Percentiles rank a stretch among this genome's conserved stretches.
phyloP scores from a whole-genome alignment of 108 stramenopile species.

The Cyclotella cryptica region DNA sequence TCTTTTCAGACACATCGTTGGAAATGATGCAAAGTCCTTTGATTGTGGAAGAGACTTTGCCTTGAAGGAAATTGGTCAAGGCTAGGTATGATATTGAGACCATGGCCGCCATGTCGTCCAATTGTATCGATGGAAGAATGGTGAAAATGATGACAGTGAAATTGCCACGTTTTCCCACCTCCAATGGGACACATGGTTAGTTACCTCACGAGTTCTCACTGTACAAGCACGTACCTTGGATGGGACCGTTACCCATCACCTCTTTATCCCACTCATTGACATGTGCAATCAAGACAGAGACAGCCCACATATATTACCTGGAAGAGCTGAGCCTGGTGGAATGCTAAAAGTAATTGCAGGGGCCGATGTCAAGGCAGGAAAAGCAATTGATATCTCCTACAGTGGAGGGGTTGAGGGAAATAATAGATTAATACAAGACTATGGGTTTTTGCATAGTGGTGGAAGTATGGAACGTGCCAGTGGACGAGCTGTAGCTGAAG shows the following conservation, averaged over 20 bases:
- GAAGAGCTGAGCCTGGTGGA: conserved; percentile 71
- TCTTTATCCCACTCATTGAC: conserved; percentile 81
- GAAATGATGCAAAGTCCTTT: conserved; percentile 69
- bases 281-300: conserved; percentile 87
- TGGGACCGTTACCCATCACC: conserved; percentile 58
- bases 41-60: conserved; percentile 67
- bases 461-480: conserved; percentile 40
- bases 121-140: conserved; percentile 62
- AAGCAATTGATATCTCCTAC: conserved; percentile 78
- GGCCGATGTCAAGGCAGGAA: conserved; percentile 65
- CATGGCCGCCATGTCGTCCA: conserved; percentile 53
- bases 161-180: conserved; percentile 61
- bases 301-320: conserved; percentile 71
- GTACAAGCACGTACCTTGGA: conserved; percentile 54
- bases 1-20: conserved; percentile 66
- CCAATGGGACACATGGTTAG: conserved; percentile 75
- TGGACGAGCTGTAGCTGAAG: conserved; percentile 33
- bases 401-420: conserved; percentile 77
- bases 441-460: conserved; percentile 66
- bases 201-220: conserved; percentile 76
- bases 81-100: conserved; percentile 59
- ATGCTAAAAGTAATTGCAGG: conserved; percentile 80
- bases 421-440: conserved; percentile 77
- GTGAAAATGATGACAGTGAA: conserved; percentile 13
- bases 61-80: conserved; percentile 44